These are phyloP conservation scores for Hypomontagnella monticulosa DNA, from an alignment of 495 filamentous ascomycete species.

Conservation along the genomic window DNA sequence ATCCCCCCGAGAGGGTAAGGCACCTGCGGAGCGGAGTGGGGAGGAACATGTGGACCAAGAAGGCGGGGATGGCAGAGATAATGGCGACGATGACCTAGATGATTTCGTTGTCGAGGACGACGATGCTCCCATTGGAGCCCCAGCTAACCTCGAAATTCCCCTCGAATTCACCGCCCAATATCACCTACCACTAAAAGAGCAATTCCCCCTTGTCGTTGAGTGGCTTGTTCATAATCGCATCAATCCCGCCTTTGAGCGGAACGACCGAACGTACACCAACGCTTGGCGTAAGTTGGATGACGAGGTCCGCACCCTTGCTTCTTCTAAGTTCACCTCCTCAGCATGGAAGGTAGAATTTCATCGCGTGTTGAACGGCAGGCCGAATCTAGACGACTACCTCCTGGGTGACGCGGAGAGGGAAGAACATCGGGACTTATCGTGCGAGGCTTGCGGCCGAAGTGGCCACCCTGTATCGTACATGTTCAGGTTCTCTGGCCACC, in stretches of 20 bases:
- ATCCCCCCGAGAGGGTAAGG: conserved; percentile 24
- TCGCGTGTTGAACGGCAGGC: conserved; percentile 71
- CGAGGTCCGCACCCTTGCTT: conserved; percentile 72
- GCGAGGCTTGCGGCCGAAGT: conserved; percentile 80
- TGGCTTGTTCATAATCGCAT: conserved; percentile 81
- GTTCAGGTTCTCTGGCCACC: conserved; percentile 70
- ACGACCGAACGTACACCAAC: conserved; percentile 71
- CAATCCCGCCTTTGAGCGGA: conserved; percentile 75
- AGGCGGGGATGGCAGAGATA: conserved; percentile 53
- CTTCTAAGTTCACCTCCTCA: conserved; percentile 76
- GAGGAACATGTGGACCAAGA: conserved; percentile 32
- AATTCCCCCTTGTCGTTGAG: conserved; percentile 81
- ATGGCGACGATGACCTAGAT: conserved; percentile 70
- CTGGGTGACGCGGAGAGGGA: conserved; percentile 32
- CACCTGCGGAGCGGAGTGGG: conserved; percentile 19
- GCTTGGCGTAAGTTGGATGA: conserved; percentile 80
- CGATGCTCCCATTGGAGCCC: conserved; percentile 69
- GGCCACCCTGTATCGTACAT: conserved; percentile 71
- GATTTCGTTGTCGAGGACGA: conserved; percentile 78
- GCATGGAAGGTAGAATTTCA: conserved; percentile 76
- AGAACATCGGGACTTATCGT: conserved; percentile 58
- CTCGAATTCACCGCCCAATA: conserved; percentile 74
- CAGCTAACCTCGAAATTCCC: conserved; percentile 66
- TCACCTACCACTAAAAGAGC: conserved; percentile 74
- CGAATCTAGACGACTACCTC: conserved; percentile 54